Conservation (phyloP, 2,329 filamentous ascomycete species). For the Drechslerella dactyloides region DNA sequence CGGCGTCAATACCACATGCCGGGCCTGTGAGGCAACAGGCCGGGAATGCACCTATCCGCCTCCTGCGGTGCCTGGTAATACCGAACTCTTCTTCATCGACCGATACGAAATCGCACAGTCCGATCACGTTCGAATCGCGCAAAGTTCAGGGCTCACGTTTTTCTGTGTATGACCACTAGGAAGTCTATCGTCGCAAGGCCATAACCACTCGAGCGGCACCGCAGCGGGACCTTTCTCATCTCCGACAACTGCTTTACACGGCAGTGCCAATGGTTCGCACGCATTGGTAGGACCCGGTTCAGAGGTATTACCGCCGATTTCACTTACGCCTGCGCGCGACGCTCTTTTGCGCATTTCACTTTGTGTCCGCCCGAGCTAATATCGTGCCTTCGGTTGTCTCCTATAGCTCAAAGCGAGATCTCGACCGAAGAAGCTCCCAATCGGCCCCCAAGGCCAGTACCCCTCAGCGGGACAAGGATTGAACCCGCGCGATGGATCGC, state of each 20-base stretch:
- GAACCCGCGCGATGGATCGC: conserved; percentile 42
- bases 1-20: conserved; percentile 73
- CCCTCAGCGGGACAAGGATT: conserved; percentile 16
- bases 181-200: conserved; percentile 37
- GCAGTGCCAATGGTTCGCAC: conserved; percentile 34
- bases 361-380: conserved; percentile 12
- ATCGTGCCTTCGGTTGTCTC: not conserved
- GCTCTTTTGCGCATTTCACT: not conserved
- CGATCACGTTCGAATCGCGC: conserved; percentile 15
- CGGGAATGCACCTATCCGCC: conserved; percentile 76
- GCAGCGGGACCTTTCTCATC: conserved; percentile 39
- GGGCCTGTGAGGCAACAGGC: conserved; percentile 73
- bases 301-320: conserved; percentile 19
- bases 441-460: conserved; percentile 30
- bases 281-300: conserved; percentile 23
- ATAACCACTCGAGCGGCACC: conserved; percentile 22
- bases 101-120: conserved; percentile 1
- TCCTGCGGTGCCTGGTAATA: conserved; percentile 57
- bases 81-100: conserved; percentile 4
- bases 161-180: conserved; percentile 13
- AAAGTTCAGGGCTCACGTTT: conserved; percentile 15
- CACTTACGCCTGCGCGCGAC: not conserved
- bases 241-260: conserved; percentile 29
- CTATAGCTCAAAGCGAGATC: conserved; percentile 37
- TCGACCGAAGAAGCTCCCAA: conserved; percentile 40